Percentiles rank a stretch among this genome's conserved stretches.
Evolutionary conservation across 192 early-diverging fungal species (phyloP).

Genomic region (Mortierella alpina): DNA sequence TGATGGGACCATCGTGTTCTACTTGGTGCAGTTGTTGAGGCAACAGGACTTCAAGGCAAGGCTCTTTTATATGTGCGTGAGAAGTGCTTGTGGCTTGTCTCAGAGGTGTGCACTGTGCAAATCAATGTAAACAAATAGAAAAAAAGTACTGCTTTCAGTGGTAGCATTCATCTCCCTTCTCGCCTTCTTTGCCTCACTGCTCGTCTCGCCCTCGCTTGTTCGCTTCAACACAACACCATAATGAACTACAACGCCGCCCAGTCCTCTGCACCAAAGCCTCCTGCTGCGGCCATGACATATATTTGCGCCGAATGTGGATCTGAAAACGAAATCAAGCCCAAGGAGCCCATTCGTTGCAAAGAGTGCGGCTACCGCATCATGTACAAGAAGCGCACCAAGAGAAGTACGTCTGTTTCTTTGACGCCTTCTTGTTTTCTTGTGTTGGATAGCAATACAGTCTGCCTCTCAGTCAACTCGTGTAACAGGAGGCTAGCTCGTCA

Average conservation of each 20-base stretch:
- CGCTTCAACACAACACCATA: constrained; percentile 1
- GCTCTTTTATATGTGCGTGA: too few relatives aligned
- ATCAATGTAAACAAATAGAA: constrained; percentile 5
- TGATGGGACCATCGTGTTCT: constrained; percentile 40
- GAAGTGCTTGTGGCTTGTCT: too few relatives aligned
- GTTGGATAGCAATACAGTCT: too few relatives aligned
- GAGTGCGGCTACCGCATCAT: constrained; percentile 97
- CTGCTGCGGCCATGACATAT: constrained; percentile 38
- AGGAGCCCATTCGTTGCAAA: constrained; percentile 95
- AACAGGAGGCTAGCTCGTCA: too few relatives aligned
- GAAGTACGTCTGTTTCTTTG: constrained; percentile 69
- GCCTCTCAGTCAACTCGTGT: too few relatives aligned
- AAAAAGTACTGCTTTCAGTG: background rate
- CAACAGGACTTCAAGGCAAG: too few relatives aligned
- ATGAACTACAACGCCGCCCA: constrained; percentile 51
- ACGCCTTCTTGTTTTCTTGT: background rate
- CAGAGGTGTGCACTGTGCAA: background rate
- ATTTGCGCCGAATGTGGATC: constrained; percentile 78
- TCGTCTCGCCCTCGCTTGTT: background rate
- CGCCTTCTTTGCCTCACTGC: background rate
- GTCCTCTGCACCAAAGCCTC: constrained; percentile 34
- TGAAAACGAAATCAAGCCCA: constrained; percentile 92
- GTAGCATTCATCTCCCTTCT: background rate
- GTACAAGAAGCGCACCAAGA: constrained; percentile 97
- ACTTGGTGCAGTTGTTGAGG: constrained; percentile 31